These are phyloP conservation scores for Penicillium sp. DNA, from an alignment of 2,329 filamentous ascomycete genomes.

Conservation along the genomic window DNA sequence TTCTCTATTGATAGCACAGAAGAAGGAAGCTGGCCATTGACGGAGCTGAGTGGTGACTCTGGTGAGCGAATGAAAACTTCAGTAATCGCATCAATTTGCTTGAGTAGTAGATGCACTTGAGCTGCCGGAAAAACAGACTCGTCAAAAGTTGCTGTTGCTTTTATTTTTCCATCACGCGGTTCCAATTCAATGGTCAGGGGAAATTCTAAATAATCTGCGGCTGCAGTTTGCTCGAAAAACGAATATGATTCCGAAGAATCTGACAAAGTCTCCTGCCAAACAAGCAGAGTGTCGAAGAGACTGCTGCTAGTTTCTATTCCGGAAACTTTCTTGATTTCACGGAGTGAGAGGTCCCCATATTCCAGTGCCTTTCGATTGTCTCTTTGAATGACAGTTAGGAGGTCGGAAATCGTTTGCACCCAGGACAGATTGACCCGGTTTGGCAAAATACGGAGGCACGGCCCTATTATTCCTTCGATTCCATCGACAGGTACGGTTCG, in stretches of 20 bases:
- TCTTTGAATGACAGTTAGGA: conserved; percentile 61
- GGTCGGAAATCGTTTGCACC: conserved; percentile 52
- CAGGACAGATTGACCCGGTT: conserved; percentile 59
- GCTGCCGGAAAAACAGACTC: conserved; percentile 49
- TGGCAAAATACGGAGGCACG: conserved; percentile 73
- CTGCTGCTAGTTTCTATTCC: conserved; percentile 49
- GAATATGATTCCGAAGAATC: conserved; percentile 30
- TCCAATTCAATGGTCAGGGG: conserved; percentile 72
- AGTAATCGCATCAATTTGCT: conserved; percentile 58
- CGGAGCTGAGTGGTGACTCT: conserved; percentile 28
- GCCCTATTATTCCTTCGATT: conserved; percentile 72
- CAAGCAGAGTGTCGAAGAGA: conserved; percentile 74
- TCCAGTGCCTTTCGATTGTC: conserved; percentile 63
- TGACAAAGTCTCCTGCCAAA: conserved; percentile 73
- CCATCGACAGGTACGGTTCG: conserved; percentile 66
- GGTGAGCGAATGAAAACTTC: conserved; percentile 39
- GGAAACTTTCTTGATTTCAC: conserved; percentile 63
- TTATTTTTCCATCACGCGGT: conserved; percentile 50
- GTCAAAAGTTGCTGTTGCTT: conserved; percentile 55
- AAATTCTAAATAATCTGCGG: conserved; percentile 71
- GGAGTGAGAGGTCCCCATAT: conserved; percentile 60
- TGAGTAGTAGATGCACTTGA: conserved; percentile 55
- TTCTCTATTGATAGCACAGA: conserved; percentile 51
- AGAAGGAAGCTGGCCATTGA: conserved; percentile 25
- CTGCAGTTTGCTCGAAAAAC: conserved; percentile 53